These are phyloP conservation scores for Stagonosporopsis rhizophila DNA, from an alignment of 2,329 filamentous ascomycete genomes.

Conservation along the genomic window DNA sequence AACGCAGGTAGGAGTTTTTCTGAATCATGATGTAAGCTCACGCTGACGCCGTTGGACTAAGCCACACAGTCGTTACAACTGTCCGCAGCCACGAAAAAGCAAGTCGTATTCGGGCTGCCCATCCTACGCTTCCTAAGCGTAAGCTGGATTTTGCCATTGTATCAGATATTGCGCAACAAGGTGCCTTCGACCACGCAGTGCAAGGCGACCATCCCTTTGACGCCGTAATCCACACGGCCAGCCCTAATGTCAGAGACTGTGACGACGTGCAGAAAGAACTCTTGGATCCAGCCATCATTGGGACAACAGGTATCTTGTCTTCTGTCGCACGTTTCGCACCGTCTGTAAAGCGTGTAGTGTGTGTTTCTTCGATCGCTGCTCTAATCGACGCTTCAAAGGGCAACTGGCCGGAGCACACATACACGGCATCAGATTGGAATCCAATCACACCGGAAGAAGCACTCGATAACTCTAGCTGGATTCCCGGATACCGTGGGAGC, in stretches of 20 bases:
- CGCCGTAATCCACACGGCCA: slow-evolving; percentile 58
- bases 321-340: slow-evolving; percentile 64
- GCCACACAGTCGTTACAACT: slow-evolving; percentile 65
- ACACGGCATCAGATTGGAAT: slow-evolving; percentile 61
- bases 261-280: slow-evolving; percentile 69
- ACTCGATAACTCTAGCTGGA: slow-evolving; percentile 37
- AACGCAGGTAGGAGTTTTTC: no score
- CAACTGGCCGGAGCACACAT: slow-evolving; percentile 46
- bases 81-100: slow-evolving; percentile 65
- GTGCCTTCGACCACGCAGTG: slow-evolving; percentile 67
- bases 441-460: slow-evolving; percentile 59
- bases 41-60: slow-evolving; percentile 24
- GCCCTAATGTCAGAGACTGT: slow-evolving; percentile 72
- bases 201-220: slow-evolving; percentile 68
- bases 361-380: slow-evolving; percentile 69
- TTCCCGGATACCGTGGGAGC: slow-evolving; percentile 52
- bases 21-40: no score
- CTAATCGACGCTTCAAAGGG: slow-evolving; percentile 63
- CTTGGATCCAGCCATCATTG: slow-evolving; percentile 66
- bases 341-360: slow-evolving; percentile 72
- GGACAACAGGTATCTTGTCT: slow-evolving; percentile 65
- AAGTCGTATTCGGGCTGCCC: slow-evolving; percentile 59
- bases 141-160: slow-evolving; percentile 70
- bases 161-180: slow-evolving; percentile 71
- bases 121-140: slow-evolving; percentile 53